These are phyloP conservation scores for Halenospora varia DNA, from an alignment of 495 filamentous ascomycete genomes.

Conservation along the genomic window DNA sequence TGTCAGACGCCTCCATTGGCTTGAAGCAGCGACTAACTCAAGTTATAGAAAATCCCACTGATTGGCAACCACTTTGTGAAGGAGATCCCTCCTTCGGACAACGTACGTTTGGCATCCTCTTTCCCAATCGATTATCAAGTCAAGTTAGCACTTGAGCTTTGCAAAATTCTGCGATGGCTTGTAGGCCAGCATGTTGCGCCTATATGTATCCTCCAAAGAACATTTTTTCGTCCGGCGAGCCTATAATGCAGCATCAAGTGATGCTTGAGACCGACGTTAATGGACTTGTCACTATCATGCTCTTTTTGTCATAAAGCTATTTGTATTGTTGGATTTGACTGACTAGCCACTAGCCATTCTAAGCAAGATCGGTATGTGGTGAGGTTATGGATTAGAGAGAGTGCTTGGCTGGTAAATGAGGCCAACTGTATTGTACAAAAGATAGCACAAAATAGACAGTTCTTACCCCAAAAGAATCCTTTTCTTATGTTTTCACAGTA, in stretches of 20 bases:
- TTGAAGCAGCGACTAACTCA: constrained; percentile 13
- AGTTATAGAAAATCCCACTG: constrained; percentile 48
- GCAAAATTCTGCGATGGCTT: too few species aligned
- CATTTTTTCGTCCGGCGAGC: too few species aligned
- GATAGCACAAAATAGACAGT: constrained; percentile 17
- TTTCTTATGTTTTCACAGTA: too few species aligned
- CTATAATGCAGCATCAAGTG: too few species aligned
- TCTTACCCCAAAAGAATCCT: neutral
- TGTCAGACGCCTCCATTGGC: too few species aligned
- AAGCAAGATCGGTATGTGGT: neutral
- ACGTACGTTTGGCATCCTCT: constrained; percentile 27
- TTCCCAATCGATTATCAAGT: neutral
- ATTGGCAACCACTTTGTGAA: constrained; percentile 55
- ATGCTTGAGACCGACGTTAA: too few species aligned
- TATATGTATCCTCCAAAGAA: too few species aligned
- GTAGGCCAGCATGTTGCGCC: too few species aligned
- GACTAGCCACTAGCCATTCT: constrained; percentile 26
- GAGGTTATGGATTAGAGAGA: neutral
- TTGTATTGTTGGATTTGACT: too few species aligned
- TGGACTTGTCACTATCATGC: too few species aligned
- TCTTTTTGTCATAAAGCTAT: too few species aligned
- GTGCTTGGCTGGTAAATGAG: neutral
- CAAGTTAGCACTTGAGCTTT: too few species aligned
- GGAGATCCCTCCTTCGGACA: constrained; percentile 61
- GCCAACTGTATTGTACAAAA: constrained; percentile 22